Evolutionary conservation across 2,329 filamentous ascomycete genomes (phyloP).

Genomic region (Colletotrichum eleusines): DNA sequence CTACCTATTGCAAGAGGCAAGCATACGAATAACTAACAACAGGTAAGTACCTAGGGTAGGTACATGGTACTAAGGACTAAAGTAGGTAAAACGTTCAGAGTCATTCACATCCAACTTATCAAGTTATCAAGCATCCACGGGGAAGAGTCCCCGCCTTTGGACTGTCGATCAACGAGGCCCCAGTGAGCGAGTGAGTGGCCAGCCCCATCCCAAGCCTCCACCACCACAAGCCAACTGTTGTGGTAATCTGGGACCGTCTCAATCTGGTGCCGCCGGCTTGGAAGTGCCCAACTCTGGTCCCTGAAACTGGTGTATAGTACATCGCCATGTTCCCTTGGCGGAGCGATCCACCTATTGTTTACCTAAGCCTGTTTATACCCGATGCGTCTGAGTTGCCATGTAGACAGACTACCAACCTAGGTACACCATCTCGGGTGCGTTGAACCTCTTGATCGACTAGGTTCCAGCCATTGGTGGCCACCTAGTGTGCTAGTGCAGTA

Average conservation of each 20-base stretch:
- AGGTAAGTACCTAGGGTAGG: too few relatives aligned
- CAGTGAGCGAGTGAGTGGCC: too few relatives aligned
- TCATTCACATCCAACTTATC: neutral
- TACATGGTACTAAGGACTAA: too few relatives aligned
- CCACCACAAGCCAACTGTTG: conserved; percentile 6
- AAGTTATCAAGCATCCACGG: neutral
- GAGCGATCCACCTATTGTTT: neutral
- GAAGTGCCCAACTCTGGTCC: conserved; percentile 19
- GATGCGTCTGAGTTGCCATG: too few relatives aligned
- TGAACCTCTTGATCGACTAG: neutral
- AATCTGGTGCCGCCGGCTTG: neutral
- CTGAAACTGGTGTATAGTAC: conserved; percentile 22
- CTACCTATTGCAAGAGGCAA: too few relatives aligned
- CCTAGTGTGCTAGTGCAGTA: too few relatives aligned
- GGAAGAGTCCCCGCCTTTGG: conserved; percentile 5
- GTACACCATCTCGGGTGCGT: neutral
- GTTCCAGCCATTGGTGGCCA: neutral
- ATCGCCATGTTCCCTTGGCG: too few relatives aligned
- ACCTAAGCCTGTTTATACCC: too few relatives aligned
- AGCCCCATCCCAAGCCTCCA: too few relatives aligned
- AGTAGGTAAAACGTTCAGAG: neutral
- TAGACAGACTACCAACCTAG: neutral
- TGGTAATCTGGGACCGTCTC: neutral
- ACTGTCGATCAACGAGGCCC: conserved; percentile 3
- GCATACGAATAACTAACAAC: too few relatives aligned